Evolutionary conservation across 768 basidiomycete species (phyloP).

Genomic region (Mycena filopes): DNA sequence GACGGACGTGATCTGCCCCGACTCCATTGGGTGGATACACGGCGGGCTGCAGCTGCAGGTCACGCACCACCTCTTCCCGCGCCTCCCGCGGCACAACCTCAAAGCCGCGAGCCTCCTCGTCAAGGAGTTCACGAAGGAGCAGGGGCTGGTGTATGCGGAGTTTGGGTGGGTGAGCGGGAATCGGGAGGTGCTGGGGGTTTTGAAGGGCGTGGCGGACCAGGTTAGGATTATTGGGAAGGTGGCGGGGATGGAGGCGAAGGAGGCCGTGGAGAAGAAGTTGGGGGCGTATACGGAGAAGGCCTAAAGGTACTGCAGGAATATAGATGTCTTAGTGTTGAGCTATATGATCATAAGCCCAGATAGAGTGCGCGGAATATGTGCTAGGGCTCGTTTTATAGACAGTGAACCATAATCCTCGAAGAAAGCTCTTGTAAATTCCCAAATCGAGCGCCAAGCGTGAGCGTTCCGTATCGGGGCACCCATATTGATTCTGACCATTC

Average conservation of each 20-base stretch:
- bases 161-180: slow-evolving; percentile 93
- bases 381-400: no score
- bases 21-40: slow-evolving; percentile 88
- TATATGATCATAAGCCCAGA: no score
- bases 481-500: no score
- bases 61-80: slow-evolving; percentile 96
- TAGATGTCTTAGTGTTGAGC: no score
- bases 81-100: slow-evolving; percentile 94
- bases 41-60: slow-evolving; percentile 98
- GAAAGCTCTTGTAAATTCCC: no score
- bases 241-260: slow-evolving; percentile 76
- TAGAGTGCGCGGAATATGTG: no score
- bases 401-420: no score
- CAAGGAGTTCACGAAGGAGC: slow-evolving; percentile 88
- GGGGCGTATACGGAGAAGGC: slow-evolving; percentile 30
- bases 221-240: slow-evolving; percentile 84
- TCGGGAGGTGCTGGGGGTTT: slow-evolving; percentile 79
- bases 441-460: no score
- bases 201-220: slow-evolving; percentile 89
- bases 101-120: slow-evolving; percentile 84
- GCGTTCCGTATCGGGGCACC: no score
- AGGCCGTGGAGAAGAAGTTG: slow-evolving; percentile 65
- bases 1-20: slow-evolving; percentile 90
- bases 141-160: slow-evolving; percentile 88
- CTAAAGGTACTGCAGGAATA: no score